Evolutionary conservation across 2,329 filamentous ascomycete species (phyloP), one percentile per base, ranked within the genome.

Genomic region (Xenoacremonium recifei): DNA sequence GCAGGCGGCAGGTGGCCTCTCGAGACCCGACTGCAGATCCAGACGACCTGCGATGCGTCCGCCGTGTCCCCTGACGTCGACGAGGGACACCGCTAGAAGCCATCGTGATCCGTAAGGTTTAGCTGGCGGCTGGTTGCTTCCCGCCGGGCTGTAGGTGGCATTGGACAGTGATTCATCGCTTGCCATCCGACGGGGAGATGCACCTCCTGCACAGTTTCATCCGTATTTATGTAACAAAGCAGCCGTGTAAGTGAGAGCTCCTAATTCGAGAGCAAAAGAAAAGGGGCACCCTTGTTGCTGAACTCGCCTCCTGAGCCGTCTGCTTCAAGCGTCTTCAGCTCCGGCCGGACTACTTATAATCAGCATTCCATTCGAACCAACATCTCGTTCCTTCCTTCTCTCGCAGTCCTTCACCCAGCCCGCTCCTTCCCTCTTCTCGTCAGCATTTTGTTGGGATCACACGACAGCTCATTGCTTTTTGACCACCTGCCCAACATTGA

Each of bases 171-270:
- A 45, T 35, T 19, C 30, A 38, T 41, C 38, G 40, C 29, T 35
- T 40, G 27, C 35, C 37, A 37, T 21, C 44, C 40, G 23, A 27
- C 23, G 37, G 29, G 39, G 39, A 37, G 34, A 41, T 42, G 37
- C 41, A 39, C 34, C 3, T 10, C 19, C 20, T 42, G 35, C 35
- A 13, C 13, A 35, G 32, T 36, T 20, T 35, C 30, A 44, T n/a
- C n/a, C n/a, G n/a, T n/a, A n/a, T n/a, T n/a, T 39, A 33, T 34
- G 45, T 39, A 39, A 23, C 30, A 16, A 35, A 39, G 36, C 39
- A 25, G 27, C 34, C 6, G 37, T 48, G 46, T 48, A 48, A 45
- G 39, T 39, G 20, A n/a, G 6, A 31, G 6, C n/a, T 15, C 7
- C 37, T 39, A 21, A 25, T 37, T 21, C 19, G 23, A 35, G 25